These are phyloP conservation scores for Backusella morwellensis DNA, from an alignment of 192 early-diverging fungal species.

Conservation along the genomic window DNA sequence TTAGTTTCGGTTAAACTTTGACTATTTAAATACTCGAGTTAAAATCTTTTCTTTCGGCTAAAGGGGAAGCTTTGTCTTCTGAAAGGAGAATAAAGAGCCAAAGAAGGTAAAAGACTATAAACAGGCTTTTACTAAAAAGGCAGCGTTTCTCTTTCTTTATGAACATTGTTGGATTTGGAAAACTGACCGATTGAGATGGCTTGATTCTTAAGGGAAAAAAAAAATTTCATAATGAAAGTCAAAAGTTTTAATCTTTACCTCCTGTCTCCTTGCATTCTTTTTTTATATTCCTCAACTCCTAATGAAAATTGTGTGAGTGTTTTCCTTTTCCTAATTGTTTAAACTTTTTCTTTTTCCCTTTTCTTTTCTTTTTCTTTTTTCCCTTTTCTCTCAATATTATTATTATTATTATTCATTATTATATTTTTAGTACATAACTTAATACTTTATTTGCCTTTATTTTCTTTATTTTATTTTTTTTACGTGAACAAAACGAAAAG, in stretches of 20 bases:
- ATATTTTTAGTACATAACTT: background rate
- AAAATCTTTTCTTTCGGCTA: background rate
- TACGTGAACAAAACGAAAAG: background rate
- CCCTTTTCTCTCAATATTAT: background rate
- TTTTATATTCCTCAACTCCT: slow-evolving; percentile 7
- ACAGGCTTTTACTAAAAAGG: slow-evolving; percentile 6
- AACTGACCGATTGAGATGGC: background rate
- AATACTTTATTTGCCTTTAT: background rate
- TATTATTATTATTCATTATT: too few species aligned
- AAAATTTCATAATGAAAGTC: slow-evolving; percentile 5
- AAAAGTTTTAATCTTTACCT: slow-evolving; percentile 8
- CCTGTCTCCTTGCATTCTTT: slow-evolving; percentile 4
- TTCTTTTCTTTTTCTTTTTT: background rate
- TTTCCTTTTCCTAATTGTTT: background rate
- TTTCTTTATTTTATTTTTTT: background rate
- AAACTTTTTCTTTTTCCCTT: background rate
- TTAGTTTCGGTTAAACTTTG: background rate
- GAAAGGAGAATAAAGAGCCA: background rate
- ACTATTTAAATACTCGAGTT: slow-evolving; percentile 3
- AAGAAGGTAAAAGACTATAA: background rate
- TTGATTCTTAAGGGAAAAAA: slow-evolving; percentile 1
- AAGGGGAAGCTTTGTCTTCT: background rate
- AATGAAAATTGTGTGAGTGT: background rate
- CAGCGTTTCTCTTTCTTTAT: slow-evolving; percentile 4
- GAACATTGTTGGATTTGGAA: slow-evolving; percentile 6